phyloP scores from a whole-genome alignment of 2,329 filamentous ascomycete genomes.

The Aureobasidium vineae region DNA sequence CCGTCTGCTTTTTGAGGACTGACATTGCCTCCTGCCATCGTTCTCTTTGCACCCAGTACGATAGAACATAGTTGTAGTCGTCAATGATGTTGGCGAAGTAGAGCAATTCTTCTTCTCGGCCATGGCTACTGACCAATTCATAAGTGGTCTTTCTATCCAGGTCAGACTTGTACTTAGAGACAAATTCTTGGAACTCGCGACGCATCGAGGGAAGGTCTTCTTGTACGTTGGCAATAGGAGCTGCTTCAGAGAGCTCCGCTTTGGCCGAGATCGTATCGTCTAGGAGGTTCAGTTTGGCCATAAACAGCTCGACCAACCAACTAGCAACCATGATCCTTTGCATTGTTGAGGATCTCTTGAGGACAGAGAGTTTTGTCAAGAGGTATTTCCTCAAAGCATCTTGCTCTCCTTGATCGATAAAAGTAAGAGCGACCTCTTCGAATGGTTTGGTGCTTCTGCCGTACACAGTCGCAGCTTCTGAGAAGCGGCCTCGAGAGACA shows the following conservation, averaged over 20 bases:
- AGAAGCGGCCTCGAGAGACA: constrained; percentile 73
- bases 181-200: constrained; percentile 84
- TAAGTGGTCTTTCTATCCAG: constrained; percentile 91
- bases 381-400: constrained; percentile 91
- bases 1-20: constrained; percentile 89
- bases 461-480: constrained; percentile 85
- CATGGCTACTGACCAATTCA: constrained; percentile 93
- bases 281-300: constrained; percentile 92
- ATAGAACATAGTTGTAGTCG: constrained; percentile 91
- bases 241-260: constrained; percentile 68
- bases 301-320: constrained; percentile 94
- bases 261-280: constrained; percentile 93
- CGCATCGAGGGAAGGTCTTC: constrained; percentile 69
- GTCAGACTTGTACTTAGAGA: constrained; percentile 78
- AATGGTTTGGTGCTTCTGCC: constrained; percentile 96
- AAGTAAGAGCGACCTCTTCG: constrained; percentile 86
- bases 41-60: constrained; percentile 96
- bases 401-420: constrained; percentile 86
- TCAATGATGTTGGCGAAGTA: constrained; percentile 86
- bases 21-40: constrained; percentile 83
- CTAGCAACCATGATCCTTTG: constrained; percentile 92
- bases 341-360: constrained; percentile 84
- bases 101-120: constrained; percentile 86
- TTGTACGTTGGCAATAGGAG: constrained; percentile 63
- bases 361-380: constrained; percentile 73